Base-by-base conservation (phyloP, 352 stramenopile genomes). In the Peronospora belbahrii region DNA sequence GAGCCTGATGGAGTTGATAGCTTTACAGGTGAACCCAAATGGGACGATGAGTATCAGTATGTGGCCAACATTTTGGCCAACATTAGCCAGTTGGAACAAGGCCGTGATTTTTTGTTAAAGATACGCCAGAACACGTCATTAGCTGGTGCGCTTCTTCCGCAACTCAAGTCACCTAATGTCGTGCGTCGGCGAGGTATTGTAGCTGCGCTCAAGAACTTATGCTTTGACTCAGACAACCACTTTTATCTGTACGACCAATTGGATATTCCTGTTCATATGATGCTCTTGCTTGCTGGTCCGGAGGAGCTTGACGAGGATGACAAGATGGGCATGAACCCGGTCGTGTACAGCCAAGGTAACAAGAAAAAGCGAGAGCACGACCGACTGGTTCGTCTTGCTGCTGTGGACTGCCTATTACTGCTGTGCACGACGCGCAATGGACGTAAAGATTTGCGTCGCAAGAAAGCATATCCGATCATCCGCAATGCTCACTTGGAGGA, bases 1-100 rank as follows among this genome's bases (percentile, higher is more conserved):
- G 81, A 93, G 46, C 81, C 78, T 0, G 81, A 90, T 47, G 81
- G 81, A 25, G 55, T 88, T 18, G 81, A 90, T 40, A 53, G 44
- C 15, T 52, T 67, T 24, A 85, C 76, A 0, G 80, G 77, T 20
- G 81, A 90, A 46, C 73, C 81, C 49, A 85, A 82, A 36, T 93
- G 81, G 81, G 79, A 94, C 45, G 82, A 94, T 52, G 75, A 90
- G 52, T 94, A 87, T 54, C 80, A 94, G 55, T 94, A 89, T 43
- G 79, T 94, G 18, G 82, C 82, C 0, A 85, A 85, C 57, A 86
- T 94, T 30, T 46, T 94, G 17, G 74, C 79, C 23, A 94, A 94
- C 51, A 85, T 94, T 47, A 88, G 66, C 41, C 80, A 91, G 51
- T 51, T 94, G 30, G 76, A 87, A 25, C 65, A 94, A 56, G 82